Percentiles rank a stretch among this genome's conserved stretches.
These are phyloP conservation scores for Wickerhamiella sergipiensis DNA, from an alignment of 805 yeast genomes.

Conservation along the genomic window DNA sequence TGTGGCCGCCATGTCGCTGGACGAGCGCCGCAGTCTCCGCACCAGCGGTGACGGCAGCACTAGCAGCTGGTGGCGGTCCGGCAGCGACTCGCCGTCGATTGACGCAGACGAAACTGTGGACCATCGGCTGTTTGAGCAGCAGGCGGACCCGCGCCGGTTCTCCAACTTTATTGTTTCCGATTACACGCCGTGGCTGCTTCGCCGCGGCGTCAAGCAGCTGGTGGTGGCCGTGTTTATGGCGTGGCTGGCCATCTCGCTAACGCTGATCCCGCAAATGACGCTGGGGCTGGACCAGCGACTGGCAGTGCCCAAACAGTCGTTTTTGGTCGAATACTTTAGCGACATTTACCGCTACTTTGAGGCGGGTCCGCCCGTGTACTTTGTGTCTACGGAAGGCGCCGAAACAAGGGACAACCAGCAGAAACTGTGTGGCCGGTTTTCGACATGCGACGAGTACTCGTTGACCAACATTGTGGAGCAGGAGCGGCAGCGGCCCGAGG, in stretches of 20 bases:
- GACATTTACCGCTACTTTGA: slow-evolving; percentile 60
- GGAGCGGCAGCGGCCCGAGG: slow-evolving; percentile 54
- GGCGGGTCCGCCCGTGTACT: slow-evolving; percentile 86
- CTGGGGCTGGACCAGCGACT: slow-evolving; percentile 81
- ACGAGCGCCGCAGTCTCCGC: slow-evolving; percentile 56
- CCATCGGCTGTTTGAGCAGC: slow-evolving; percentile 9
- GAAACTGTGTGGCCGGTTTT: slow-evolving; percentile 72
- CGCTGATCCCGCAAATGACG: slow-evolving; percentile 52
- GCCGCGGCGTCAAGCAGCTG: slow-evolving; percentile 32
- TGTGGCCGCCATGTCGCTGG: slow-evolving; percentile 55
- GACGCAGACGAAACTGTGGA: slow-evolving; percentile 6
- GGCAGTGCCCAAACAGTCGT: slow-evolving; percentile 76
- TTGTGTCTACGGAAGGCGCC: slow-evolving; percentile 60
- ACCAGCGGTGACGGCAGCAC: slow-evolving; percentile 35
- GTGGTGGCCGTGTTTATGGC: slow-evolving; percentile 42
- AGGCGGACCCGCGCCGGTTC: slow-evolving; percentile 22
- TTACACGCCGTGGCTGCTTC: slow-evolving; percentile 50
- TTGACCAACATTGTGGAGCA: slow-evolving; percentile 71
- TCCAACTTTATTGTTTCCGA: slow-evolving; percentile 31
- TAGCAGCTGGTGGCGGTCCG: slow-evolving; percentile 50
- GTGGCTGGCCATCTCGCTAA: slow-evolving; percentile 56
- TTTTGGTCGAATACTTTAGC: slow-evolving; percentile 65
- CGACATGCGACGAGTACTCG: slow-evolving; percentile 70
- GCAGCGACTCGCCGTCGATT: neutral
- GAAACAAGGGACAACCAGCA: slow-evolving; percentile 53